Evolutionary conservation across 345 rosid genomes (phyloP).

Genomic region (Salix udensis): DNA sequence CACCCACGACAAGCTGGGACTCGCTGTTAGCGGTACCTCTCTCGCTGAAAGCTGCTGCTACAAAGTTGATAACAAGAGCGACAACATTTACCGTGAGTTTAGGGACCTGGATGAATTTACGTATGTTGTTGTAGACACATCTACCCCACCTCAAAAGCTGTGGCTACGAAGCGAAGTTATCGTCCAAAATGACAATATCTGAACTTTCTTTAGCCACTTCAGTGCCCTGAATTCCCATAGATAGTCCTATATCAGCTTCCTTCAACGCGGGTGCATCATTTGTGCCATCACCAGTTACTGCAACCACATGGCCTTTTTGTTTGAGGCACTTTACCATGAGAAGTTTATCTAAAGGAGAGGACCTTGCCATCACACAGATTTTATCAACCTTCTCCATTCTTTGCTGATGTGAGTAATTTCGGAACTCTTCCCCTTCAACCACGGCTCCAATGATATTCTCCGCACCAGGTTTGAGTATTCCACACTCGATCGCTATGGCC

Average conservation of each 20-base stretch:
- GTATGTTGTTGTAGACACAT: slow-evolving; percentile 69
- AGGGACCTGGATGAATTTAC: slow-evolving; percentile 77
- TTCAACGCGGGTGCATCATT: slow-evolving; percentile 78
- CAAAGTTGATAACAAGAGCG: slow-evolving; percentile 62
- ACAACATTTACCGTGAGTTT: slow-evolving; percentile 67
- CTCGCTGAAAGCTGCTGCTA: slow-evolving; percentile 73
- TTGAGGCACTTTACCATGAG: slow-evolving; percentile 74
- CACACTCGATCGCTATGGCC: slow-evolving; percentile 78
- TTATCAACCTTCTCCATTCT: slow-evolving; percentile 45
- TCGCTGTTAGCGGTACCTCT: slow-evolving; percentile 57
- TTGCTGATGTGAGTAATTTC: slow-evolving; percentile 39
- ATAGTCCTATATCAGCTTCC: slow-evolving; percentile 71
- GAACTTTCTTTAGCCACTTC: slow-evolving; percentile 83
- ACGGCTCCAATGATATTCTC: slow-evolving; percentile 40
- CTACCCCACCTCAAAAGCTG: slow-evolving; percentile 75
- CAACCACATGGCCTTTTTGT: slow-evolving; percentile 68
- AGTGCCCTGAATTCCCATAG: slow-evolving; percentile 78
- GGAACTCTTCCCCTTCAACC: slow-evolving; percentile 57
- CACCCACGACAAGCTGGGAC: slow-evolving; percentile 77
- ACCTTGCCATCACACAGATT: slow-evolving; percentile 76
- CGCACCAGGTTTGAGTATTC: slow-evolving; percentile 43
- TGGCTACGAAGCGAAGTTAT: slow-evolving; percentile 68
- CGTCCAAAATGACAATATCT: slow-evolving; percentile 69
- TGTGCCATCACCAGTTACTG: slow-evolving; percentile 69
- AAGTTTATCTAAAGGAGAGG: slow-evolving; percentile 69